phyloP scores from a whole-genome alignment of 2,329 filamentous ascomycete genomes.

The Cyclaneusma minus region DNA sequence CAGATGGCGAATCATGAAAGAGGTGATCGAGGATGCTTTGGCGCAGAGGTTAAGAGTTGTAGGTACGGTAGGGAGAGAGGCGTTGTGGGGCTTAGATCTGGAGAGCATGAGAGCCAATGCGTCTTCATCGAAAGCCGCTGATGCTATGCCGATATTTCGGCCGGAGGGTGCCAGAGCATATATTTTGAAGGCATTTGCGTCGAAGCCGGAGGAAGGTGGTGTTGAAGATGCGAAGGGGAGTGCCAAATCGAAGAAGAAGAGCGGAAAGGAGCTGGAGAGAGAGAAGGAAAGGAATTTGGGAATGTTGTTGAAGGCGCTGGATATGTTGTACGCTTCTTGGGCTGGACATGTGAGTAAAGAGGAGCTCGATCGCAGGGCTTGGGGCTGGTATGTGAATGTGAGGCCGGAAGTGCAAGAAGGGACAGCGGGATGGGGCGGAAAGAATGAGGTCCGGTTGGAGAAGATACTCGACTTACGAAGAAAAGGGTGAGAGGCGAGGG shows the following conservation, averaged over 20 bases:
- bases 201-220: conserved; percentile 16
- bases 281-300: conserved; percentile 58
- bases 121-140: conserved; percentile 12
- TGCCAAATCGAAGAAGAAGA: conserved; percentile 36
- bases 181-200: conserved; percentile 41
- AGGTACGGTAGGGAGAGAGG: conserved; percentile 30
- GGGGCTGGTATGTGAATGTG: conserved; percentile 67
- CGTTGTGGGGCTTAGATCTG: conserved; percentile 44
- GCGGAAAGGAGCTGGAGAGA: conserved; percentile 31
- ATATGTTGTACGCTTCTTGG: conserved; percentile 64
- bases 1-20: conserved; percentile 45
- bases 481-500: conserved; percentile 15
- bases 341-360: conserved; percentile 38
- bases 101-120: conserved; percentile 27
- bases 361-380: conserved; percentile 63
- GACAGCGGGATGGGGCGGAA: conserved; percentile 68
- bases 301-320: conserved; percentile 52
- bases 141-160: conserved; percentile 56
- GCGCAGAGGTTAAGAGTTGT: conserved; percentile 31
- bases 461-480: conserved; percentile 49
- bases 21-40: conserved; percentile 37
- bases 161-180: conserved; percentile 53
- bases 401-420: conserved; percentile 64
- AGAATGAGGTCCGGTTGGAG: conserved; percentile 50
- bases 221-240: conserved; percentile 8